Evolutionary conservation across 305 asterid genomes (phyloP).

Genomic region (Fraxinus ornus): DNA sequence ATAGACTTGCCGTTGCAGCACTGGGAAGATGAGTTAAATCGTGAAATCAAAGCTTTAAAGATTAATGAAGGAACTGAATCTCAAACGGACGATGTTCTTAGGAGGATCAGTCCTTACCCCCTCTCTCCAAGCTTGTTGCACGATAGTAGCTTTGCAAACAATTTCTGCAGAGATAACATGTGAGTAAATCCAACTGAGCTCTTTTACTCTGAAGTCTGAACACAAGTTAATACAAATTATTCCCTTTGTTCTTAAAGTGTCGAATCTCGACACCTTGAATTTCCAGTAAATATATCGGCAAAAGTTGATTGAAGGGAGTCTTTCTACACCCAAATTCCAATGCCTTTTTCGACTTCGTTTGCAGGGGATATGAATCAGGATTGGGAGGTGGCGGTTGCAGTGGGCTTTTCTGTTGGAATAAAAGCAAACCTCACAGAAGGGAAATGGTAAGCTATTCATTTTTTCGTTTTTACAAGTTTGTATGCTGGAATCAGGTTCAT

Average conservation of each 20-base stretch:
- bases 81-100: slow-evolving; percentile 44
- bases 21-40: slow-evolving; percentile 75
- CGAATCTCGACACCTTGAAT: not conserved
- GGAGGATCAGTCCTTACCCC: slow-evolving; percentile 51
- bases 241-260: not conserved
- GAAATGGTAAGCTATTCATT: slow-evolving; percentile 39
- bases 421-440: slow-evolving; percentile 44
- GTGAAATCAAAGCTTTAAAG: slow-evolving; percentile 59
- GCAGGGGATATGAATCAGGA: slow-evolving; percentile 88
- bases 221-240: not conserved
- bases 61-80: slow-evolving; percentile 38
- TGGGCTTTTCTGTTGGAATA: slow-evolving; percentile 81
- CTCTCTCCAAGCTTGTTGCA: slow-evolving; percentile 86
- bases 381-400: slow-evolving; percentile 73
- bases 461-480: not conserved
- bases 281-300: not conserved
- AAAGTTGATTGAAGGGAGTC: not conserved
- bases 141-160: slow-evolving; percentile 48
- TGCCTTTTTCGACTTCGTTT: not conserved
- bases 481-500: not conserved
- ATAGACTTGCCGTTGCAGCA: slow-evolving; percentile 43
- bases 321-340: not conserved
- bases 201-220: not conserved
- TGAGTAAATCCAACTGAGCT: slow-evolving; percentile 40
- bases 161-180: slow-evolving; percentile 64